Evolutionary conservation across 2,329 filamentous ascomycete species (phyloP).

Genomic region (Proliferodiscus dingleyae): DNA sequence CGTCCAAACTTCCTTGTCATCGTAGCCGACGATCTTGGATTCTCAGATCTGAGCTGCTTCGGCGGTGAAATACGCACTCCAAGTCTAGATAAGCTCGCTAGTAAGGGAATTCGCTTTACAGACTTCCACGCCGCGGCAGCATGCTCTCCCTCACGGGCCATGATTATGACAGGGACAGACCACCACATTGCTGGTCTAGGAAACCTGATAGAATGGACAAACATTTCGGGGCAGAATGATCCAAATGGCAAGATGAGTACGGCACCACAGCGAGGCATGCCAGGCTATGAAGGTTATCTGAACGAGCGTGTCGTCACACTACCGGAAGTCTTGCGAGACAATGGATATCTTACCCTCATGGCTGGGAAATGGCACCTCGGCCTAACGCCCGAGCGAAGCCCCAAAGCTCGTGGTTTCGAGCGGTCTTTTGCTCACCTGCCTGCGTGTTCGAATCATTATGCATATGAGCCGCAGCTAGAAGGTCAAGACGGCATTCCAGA

Average conservation of each 20-base stretch:
- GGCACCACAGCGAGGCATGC: conserved; percentile 42
- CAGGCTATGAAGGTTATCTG: conserved; percentile 52
- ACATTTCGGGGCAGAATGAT: conserved; percentile 17
- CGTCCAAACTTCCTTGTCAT: conserved; percentile 42
- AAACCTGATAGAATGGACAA: conserved; percentile 41
- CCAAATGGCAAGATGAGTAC: conserved; percentile 35
- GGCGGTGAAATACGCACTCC: conserved; percentile 56
- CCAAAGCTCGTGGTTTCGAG: conserved; percentile 50
- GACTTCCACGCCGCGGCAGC: conserved; percentile 56
- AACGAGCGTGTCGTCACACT: conserved; percentile 48
- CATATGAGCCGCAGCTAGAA: conserved; percentile 28
- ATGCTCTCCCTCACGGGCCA: conserved; percentile 54
- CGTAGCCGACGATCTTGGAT: conserved; percentile 41
- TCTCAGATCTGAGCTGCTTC: conserved; percentile 44
- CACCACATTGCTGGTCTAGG: conserved; percentile 47
- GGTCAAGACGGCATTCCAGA: conserved; percentile 31
- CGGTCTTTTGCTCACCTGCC: conserved; percentile 50
- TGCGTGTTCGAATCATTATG: conserved; percentile 44
- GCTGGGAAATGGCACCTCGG: conserved; percentile 54
- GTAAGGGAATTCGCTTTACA: conserved; percentile 49
- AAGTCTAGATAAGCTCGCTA: conserved; percentile 48
- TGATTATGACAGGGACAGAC: conserved; percentile 56
- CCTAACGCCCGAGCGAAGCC: conserved; percentile 37
- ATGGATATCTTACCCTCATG: conserved; percentile 49
- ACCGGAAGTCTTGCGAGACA: conserved; percentile 46